Evolutionary conservation across 352 stramenopile species (phyloP).

Genomic region (Saprolegnia parasitica): DNA sequence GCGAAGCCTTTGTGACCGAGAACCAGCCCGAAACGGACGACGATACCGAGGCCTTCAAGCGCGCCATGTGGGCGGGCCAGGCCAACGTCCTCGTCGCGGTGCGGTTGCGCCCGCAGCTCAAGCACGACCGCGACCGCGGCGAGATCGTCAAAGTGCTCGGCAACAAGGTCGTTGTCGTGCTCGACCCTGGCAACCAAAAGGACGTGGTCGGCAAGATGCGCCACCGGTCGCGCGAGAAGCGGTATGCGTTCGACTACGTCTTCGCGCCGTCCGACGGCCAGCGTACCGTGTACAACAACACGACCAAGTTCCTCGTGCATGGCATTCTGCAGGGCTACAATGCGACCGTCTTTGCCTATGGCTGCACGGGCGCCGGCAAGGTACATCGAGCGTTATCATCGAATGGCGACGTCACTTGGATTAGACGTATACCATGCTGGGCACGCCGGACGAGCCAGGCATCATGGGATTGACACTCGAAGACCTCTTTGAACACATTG

Average conservation of each 20-base stretch:
- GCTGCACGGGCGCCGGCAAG: constrained; percentile 84
- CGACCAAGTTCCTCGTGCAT: constrained; percentile 84
- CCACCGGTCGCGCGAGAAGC: constrained; percentile 63
- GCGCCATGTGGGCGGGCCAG: constrained; percentile 83
- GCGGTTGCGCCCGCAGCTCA: constrained; percentile 71
- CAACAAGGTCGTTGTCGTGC: constrained; percentile 76
- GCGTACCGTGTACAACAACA: constrained; percentile 78
- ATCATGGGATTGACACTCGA: constrained; percentile 87
- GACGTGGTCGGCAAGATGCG: constrained; percentile 41
- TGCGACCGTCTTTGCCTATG: constrained; percentile 89
- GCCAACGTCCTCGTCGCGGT: constrained; percentile 88
- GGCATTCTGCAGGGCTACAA: constrained; percentile 87
- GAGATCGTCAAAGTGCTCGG: constrained; percentile 84
- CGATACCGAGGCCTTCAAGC: constrained; percentile 60
- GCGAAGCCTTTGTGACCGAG: constrained; percentile 20
- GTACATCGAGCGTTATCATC: neutral
- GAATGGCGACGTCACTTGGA: neutral
- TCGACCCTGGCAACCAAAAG: constrained; percentile 53
- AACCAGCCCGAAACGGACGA: constrained; percentile 31
- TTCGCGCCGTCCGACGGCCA: constrained; percentile 67
- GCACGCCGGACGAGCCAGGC: constrained; percentile 67
- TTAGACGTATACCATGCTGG: constrained; percentile 89
- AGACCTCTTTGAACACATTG: constrained; percentile 77
- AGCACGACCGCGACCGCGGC: constrained; percentile 60
- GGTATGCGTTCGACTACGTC: constrained; percentile 88